Evolutionary conservation across 1,284 basidiomycete genomes (phyloP), one percentile per base, ranked within the genome.

Genomic region (Malassezia psittaci): DNA sequence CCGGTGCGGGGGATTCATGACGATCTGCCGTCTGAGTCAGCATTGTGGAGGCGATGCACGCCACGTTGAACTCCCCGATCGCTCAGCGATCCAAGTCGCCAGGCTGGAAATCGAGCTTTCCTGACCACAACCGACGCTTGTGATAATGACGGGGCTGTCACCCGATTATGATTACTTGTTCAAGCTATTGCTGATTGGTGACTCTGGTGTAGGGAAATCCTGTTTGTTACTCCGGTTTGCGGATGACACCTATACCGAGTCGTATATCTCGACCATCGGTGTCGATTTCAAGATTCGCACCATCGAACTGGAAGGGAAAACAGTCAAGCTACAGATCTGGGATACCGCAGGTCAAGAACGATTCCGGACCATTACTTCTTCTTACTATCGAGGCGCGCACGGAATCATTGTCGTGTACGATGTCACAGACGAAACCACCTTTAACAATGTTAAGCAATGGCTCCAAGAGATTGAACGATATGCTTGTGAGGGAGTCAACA

Each of bases 231-330:
- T 78, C 40, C 76, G 77, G 41, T 77, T 77, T 63, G 76, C 75
- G 46, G 77, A 78, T 67, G 77, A 78, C 67, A 77, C 77, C 49
- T 78, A 78, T 66, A 78, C 76, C 35, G 77, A 78, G 54, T 75
- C 70, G 21, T 78, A 78, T 66, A 78, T 78, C 60, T 78, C 77
- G 32, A 78, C 64, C 32, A 66, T 66, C 59, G 76, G 77, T 43
- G 73, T 98, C 59, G 94, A 99, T 81, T 99, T 98, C 81, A 99
- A 99, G 86, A 98, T 99, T 79, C 83, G 94, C 69, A 99, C 94
- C 46, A 96, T 99, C 77, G 94, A 99, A 78, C 82, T 99, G 52
- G 94, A 98, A 77, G 93, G 93, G 65, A 98, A 96, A 87, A 96
- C 90, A 1, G 90, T 98, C 73, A 99, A 98, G 78, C 83, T 99